Conservation (phyloP, 768 basidiomycete species). For the Termitomyces sp. region DNA sequence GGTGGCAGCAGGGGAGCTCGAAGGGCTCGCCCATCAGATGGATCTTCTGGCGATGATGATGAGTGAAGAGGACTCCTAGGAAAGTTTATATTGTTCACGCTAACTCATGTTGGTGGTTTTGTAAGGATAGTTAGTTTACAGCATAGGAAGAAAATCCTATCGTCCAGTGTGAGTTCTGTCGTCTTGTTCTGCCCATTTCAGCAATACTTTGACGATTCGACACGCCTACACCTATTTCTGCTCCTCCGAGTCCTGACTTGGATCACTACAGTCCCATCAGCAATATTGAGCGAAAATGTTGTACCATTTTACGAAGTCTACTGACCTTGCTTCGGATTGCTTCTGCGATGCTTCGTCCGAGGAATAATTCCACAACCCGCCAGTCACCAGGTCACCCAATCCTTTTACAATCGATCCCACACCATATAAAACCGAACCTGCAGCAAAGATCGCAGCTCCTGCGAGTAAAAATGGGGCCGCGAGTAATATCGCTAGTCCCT, state of each 20-base stretch:
- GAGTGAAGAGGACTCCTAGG: neutral
- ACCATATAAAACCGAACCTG: slow-evolving; percentile 6
- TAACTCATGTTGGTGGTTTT: neutral
- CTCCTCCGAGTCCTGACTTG: neutral
- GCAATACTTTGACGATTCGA: neutral
- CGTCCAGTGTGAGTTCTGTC: too few relatives aligned
- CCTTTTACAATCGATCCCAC: slow-evolving; percentile 5
- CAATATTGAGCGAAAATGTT: neutral
- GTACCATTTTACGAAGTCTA: too few relatives aligned
- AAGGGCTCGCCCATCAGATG: neutral
- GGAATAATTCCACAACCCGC: neutral
- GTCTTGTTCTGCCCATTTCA: too few relatives aligned
- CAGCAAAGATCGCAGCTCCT: slow-evolving; percentile 1
- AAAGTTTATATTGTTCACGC: neutral
- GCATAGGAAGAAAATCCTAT: too few relatives aligned
- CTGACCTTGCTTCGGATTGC: neutral
- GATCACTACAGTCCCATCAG: neutral
- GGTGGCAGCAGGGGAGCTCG: neutral
- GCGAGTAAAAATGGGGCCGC: slow-evolving; percentile 1
- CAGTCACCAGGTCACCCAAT: neutral
- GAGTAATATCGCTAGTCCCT: neutral
- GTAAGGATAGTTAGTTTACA: neutral
- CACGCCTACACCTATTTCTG: neutral
- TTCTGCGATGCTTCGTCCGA: neutral
- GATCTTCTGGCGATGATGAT: neutral